These are phyloP conservation scores for Phytophthora litchii DNA, from an alignment of 352 stramenopile genomes.

Conservation along the genomic window DNA sequence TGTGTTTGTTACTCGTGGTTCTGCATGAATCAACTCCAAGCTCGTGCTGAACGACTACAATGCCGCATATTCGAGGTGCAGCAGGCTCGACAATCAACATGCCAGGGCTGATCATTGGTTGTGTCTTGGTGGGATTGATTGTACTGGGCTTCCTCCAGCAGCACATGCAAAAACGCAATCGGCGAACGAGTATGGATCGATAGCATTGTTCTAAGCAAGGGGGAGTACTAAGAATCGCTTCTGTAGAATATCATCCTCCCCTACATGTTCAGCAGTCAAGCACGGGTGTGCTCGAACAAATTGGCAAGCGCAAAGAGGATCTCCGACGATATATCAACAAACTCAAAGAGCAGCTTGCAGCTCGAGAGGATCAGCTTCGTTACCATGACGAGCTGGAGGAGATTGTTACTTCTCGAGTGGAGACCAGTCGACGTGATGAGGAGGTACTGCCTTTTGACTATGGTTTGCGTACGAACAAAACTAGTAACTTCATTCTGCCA, in stretches of 20 bases:
- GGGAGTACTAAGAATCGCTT: not conserved
- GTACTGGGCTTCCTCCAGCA: slow-evolving; percentile 47
- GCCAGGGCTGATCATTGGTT: slow-evolving; percentile 47
- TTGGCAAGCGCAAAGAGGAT: slow-evolving; percentile 68
- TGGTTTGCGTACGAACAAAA: not conserved
- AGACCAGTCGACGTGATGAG: slow-evolving; percentile 55
- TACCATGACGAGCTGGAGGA: slow-evolving; percentile 72
- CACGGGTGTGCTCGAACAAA: slow-evolving; percentile 46
- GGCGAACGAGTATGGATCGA: slow-evolving; percentile 24
- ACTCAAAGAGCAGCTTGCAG: slow-evolving; percentile 52
- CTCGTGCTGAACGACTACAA: slow-evolving; percentile 14
- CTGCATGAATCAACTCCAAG: not conserved
- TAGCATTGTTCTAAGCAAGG: not conserved
- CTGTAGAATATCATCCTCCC: slow-evolving; percentile 50
- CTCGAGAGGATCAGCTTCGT: slow-evolving; percentile 60
- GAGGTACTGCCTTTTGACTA: slow-evolving; percentile 33
- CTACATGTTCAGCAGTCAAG: slow-evolving; percentile 43
- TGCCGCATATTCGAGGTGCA: slow-evolving; percentile 47
- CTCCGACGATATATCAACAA: slow-evolving; percentile 61
- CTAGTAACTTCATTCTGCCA: slow-evolving; percentile 4
- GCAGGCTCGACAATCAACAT: slow-evolving; percentile 32
- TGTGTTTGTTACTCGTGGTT: not conserved
- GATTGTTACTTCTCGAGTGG: slow-evolving; percentile 59
- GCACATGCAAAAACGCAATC: slow-evolving; percentile 36
- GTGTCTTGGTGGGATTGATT: slow-evolving; percentile 43